phyloP scores from a whole-genome alignment of 371 early-diverging fungal species.

The Fennellomyces sp. region DNA sequence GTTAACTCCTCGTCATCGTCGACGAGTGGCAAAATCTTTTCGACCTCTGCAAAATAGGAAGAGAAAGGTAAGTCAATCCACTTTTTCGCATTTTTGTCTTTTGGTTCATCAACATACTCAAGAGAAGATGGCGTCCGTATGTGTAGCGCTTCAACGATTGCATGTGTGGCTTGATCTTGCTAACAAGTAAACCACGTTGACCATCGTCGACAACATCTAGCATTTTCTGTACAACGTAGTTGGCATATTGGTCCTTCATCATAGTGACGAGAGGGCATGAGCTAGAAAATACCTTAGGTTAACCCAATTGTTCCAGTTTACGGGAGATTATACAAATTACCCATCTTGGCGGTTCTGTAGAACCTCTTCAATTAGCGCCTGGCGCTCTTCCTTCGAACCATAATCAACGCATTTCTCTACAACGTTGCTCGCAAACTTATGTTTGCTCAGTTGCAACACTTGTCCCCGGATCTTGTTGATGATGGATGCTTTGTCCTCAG shows the following conservation, averaged over 20 bases:
- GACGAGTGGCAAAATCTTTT: constrained; percentile 36
- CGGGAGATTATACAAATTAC: no score
- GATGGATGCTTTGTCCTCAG: constrained; percentile 82
- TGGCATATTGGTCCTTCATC: constrained; percentile 99
- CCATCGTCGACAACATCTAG: constrained; percentile 93
- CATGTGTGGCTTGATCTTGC: constrained; percentile 90
- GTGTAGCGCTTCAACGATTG: constrained; percentile 92
- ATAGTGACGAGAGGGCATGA: constrained; percentile 84
- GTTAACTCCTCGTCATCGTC: not conserved
- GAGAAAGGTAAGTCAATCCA: not conserved
- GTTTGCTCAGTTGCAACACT: constrained; percentile 88
- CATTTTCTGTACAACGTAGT: constrained; percentile 99
- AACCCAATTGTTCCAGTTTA: not conserved
- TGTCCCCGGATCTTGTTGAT: constrained; percentile 91
- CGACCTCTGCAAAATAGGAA: constrained; percentile 36
- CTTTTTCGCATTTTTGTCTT: no score
- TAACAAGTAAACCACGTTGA: constrained; percentile 84
- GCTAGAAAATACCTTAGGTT: constrained; percentile 31
- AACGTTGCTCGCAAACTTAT: constrained; percentile 99
- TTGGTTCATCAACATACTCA: constrained; percentile 46
- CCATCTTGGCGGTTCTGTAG: constrained; percentile 74
- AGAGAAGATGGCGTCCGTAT: constrained; percentile 95
- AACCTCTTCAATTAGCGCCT: constrained; percentile 89
- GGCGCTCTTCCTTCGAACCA: constrained; percentile 75
- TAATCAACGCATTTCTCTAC: constrained; percentile 94